Conservation (phyloP, 2,329 filamentous ascomycete species). For the Neonectria ditissima region DNA sequence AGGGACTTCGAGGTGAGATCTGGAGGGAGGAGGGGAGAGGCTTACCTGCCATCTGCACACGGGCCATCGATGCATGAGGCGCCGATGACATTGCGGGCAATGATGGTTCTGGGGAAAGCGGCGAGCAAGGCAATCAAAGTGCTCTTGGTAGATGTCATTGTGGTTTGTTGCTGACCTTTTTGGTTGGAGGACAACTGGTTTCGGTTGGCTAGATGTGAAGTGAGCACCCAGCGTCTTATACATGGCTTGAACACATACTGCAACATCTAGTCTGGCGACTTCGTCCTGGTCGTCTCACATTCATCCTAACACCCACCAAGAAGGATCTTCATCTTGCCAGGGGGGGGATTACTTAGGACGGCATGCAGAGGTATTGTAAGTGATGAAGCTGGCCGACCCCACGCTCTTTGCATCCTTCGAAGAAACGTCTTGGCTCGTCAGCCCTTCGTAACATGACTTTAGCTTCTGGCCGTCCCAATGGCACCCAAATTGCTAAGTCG, state of each 20-base stretch:
- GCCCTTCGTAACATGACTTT: not conserved
- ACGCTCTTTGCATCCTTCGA: not conserved
- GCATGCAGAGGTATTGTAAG: too few relatives aligned
- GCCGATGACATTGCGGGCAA: constrained; percentile 6
- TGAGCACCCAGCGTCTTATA: not conserved
- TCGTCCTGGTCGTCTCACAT: not conserved
- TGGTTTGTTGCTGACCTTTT: not conserved
- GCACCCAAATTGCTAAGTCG: not conserved
- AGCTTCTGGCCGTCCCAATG: not conserved
- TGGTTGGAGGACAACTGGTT: not conserved
- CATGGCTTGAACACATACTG: not conserved
- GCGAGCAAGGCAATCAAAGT: constrained; percentile 1
- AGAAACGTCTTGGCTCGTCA: not conserved
- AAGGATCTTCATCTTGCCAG: not conserved
- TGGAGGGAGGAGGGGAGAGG: too few relatives aligned
- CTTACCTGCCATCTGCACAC: constrained; percentile 14
- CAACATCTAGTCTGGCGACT: not conserved
- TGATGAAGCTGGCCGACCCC: not conserved
- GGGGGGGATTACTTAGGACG: too few relatives aligned
- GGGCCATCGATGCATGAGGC: not conserved
- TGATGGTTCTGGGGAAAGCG: not conserved
- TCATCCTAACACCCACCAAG: not conserved
- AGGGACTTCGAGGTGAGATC: too few relatives aligned
- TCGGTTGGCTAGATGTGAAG: not conserved
- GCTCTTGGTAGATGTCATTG: not conserved